Percentiles rank a stretch among this genome's conserved stretches.
These are phyloP conservation scores for Pleurotus citrinopileatus DNA, from an alignment of 768 basidiomycete species.

Conservation along the genomic window DNA sequence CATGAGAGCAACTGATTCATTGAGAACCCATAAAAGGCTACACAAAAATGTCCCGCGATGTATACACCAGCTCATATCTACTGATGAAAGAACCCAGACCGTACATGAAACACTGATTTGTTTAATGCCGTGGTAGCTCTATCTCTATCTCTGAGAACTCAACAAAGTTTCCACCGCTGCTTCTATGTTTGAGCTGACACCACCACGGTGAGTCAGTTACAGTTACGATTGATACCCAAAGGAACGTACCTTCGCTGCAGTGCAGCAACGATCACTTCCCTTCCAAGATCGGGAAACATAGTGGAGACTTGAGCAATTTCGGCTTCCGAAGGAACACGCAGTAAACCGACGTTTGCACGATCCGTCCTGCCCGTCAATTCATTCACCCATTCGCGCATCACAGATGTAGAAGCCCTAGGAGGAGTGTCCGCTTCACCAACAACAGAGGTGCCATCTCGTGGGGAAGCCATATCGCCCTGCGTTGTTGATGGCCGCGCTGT, in stretches of 20 bases:
- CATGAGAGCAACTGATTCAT: slow-evolving; percentile 29
- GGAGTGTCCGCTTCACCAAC: slow-evolving; percentile 16
- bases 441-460: slow-evolving; percentile 19
- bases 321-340: slow-evolving; percentile 66
- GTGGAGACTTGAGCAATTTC: slow-evolving; percentile 72
- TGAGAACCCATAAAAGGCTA: neutral
- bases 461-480: slow-evolving; percentile 18
- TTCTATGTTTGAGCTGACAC: slow-evolving; percentile 69
- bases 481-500: slow-evolving; percentile 45
- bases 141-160: slow-evolving; percentile 34
- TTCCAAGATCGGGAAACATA: slow-evolving; percentile 82
- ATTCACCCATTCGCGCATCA: slow-evolving; percentile 77
- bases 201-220: slow-evolving; percentile 8
- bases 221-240: slow-evolving; percentile 12
- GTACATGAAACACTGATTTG: slow-evolving; percentile 9
- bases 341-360: slow-evolving; percentile 52
- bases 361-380: slow-evolving; percentile 69
- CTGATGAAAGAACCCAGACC: neutral
- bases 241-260: slow-evolving; percentile 74
- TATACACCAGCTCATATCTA: neutral
- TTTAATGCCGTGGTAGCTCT: neutral
- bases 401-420: slow-evolving; percentile 36
- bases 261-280: slow-evolving; percentile 72
- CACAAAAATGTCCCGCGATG: neutral
- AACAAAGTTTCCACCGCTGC: slow-evolving; percentile 80